A percentile compares a stretch with the other conserved stretches of the same genome.
Evolutionary conservation across 129 eudicot genomes (phyloP).

Genomic region (Saussurea involucrata): DNA sequence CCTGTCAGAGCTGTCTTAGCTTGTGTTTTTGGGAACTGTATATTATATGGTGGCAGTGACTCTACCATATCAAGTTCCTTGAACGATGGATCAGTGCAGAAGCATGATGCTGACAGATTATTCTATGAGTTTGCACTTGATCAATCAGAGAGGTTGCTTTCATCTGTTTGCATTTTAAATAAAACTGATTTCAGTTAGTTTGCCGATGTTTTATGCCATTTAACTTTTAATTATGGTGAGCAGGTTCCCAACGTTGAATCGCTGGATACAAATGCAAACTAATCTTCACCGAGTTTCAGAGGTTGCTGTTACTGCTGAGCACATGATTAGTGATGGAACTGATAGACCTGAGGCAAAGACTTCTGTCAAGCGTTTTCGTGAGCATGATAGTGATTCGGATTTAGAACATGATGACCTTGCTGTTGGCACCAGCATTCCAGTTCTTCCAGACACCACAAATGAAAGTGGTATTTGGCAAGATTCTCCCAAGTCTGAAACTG

Average conservation of each 20-base stretch:
- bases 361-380: slow-evolving; percentile 73
- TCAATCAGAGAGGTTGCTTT: slow-evolving; percentile 86
- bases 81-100: slow-evolving; percentile 49
- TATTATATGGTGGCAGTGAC: slow-evolving; percentile 69
- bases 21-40: slow-evolving; percentile 88
- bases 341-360: slow-evolving; percentile 40
- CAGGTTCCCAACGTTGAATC: slow-evolving; percentile 98
- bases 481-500: slow-evolving; percentile 48
- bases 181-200: slow-evolving; percentile 7
- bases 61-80: slow-evolving; percentile 58
- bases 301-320: slow-evolving; percentile 65
- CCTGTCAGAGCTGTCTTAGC: slow-evolving; percentile 95
- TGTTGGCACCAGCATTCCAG: slow-evolving; percentile 35
- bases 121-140: slow-evolving; percentile 96
- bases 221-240: slow-evolving; percentile 5
- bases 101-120: slow-evolving; percentile 80
- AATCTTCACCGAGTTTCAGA: slow-evolving; percentile 96
- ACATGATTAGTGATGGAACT: slow-evolving; percentile 32
- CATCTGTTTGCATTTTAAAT: neutral
- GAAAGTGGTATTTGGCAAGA: slow-evolving; percentile 58
- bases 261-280: slow-evolving; percentile 99
- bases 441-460: slow-evolving; percentile 41
- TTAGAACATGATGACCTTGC: slow-evolving; percentile 76
- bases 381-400: slow-evolving; percentile 83
- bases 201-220: neutral